Evolutionary conservation across 75 land plant genomes (phyloP).

Genomic region (Pseudotsuga menziesii): DNA sequence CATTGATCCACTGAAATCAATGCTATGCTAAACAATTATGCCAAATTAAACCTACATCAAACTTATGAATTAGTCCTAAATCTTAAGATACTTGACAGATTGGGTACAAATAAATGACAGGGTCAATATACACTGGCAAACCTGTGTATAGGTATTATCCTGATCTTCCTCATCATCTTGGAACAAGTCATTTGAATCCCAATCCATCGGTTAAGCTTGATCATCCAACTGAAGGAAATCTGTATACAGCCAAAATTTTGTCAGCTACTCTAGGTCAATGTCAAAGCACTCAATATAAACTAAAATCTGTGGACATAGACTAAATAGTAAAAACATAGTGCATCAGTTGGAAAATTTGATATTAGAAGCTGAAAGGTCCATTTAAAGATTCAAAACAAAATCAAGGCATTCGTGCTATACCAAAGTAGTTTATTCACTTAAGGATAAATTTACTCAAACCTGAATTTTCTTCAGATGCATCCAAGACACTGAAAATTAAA

Average conservation of each 20-base stretch:
- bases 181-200: slow-evolving; percentile 2
- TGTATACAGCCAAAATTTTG: slow-evolving; percentile 1
- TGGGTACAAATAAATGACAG: neutral
- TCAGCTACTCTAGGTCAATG: neutral
- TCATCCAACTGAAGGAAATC: neutral
- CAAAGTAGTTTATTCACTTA: neutral
- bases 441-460: neutral
- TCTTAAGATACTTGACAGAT: slow-evolving; percentile 3
- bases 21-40: too few species aligned
- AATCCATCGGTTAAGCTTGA: slow-evolving; percentile 4
- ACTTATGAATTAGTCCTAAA: neutral
- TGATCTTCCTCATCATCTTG: neutral
- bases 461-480: neutral
- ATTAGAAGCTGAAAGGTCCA: neutral
- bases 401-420: neutral
- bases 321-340: neutral
- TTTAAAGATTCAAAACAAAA: too few species aligned
- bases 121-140: slow-evolving; percentile 37
- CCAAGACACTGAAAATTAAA: neutral
- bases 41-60: too few species aligned
- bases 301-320: neutral
- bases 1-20: too few species aligned
- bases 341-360: neutral
- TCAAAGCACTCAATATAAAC: neutral
- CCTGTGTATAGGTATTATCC: neutral